phyloP scores from a whole-genome alignment of 139 green algal species.

The Chlamydomonas asymmetrica region DNA sequence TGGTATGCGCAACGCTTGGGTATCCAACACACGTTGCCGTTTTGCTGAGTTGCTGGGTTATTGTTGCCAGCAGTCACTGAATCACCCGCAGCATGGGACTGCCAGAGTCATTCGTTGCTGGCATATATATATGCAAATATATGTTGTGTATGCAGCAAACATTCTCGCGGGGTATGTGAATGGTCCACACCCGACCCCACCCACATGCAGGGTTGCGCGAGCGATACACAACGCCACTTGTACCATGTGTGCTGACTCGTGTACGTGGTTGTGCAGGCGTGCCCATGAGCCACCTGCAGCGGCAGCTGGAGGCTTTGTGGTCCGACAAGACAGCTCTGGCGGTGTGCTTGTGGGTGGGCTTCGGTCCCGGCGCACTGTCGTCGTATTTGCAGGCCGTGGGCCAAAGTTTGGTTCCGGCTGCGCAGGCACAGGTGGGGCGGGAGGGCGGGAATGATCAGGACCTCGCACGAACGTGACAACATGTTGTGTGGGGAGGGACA shows the following conservation, averaged over 20 bases:
- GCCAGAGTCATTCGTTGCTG: too few relatives aligned
- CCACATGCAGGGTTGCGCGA: not conserved
- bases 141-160: too few relatives aligned
- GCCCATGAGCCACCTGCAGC: not conserved
- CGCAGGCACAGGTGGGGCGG: conserved; percentile 10
- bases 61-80: not conserved
- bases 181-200: not conserved
- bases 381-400: conserved; percentile 26
- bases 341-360: conserved; percentile 11
- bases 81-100: too few relatives aligned
- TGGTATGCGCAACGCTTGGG: not conserved
- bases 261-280: not conserved
- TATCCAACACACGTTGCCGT: not conserved
- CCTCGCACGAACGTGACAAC: too few relatives aligned
- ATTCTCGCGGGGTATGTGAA: too few relatives aligned
- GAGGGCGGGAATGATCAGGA: not conserved
- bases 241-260: not conserved
- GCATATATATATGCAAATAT: too few relatives aligned
- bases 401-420: conserved; percentile 5
- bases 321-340: not conserved
- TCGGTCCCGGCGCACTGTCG: conserved; percentile 17
- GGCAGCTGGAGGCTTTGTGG: not conserved
- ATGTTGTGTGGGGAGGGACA: not conserved
- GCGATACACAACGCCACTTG: not conserved
- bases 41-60: not conserved